These are phyloP conservation scores for Quercus cerris DNA, from an alignment of 306 rosid genomes.

Conservation along the genomic window DNA sequence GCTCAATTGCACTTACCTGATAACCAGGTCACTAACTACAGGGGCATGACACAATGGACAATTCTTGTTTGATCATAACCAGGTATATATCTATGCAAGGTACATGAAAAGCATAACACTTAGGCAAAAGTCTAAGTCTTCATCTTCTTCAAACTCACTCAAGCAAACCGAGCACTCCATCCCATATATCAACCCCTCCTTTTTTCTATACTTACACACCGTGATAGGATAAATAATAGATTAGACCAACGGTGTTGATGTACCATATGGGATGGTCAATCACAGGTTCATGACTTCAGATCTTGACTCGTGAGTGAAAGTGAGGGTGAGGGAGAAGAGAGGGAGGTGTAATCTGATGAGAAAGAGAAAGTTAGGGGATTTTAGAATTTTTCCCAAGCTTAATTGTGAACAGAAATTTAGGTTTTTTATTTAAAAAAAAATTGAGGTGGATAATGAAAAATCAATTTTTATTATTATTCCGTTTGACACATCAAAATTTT, in stretches of 20 bases:
- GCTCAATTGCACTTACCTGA: conserved; percentile 5
- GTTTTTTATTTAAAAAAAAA: too few species aligned
- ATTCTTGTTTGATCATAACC: conserved; percentile 43
- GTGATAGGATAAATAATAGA: conserved; percentile 64
- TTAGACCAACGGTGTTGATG: conserved; percentile 58
- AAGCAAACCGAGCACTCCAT: conserved; percentile 78
- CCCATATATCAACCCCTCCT: conserved; percentile 54
- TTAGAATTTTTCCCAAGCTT: too few species aligned
- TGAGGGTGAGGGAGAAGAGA: too few species aligned
- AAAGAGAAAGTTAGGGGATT: too few species aligned
- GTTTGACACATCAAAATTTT: too few species aligned
- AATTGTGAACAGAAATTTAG: too few species aligned
- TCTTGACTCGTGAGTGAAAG: too few species aligned
- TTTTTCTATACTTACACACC: conserved; percentile 39
- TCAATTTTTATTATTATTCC: too few species aligned
- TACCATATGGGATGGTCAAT: conserved; percentile 56
- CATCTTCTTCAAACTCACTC: conserved; percentile 62
- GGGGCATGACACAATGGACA: conserved; percentile 56
- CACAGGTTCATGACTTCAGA: conserved; percentile 25
- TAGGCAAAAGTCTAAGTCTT: conserved; percentile 63
- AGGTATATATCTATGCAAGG: conserved; percentile 37
- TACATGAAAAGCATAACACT: conserved; percentile 60
- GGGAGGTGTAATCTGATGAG: too few species aligned
- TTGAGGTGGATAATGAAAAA: too few species aligned
- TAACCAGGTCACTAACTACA: conserved; percentile 21